Percentiles rank a stretch among this genome's conserved stretches.
Conservation (phyloP, 2,329 filamentous ascomycete genomes). For the Aspergillus tubingensis region DNA sequence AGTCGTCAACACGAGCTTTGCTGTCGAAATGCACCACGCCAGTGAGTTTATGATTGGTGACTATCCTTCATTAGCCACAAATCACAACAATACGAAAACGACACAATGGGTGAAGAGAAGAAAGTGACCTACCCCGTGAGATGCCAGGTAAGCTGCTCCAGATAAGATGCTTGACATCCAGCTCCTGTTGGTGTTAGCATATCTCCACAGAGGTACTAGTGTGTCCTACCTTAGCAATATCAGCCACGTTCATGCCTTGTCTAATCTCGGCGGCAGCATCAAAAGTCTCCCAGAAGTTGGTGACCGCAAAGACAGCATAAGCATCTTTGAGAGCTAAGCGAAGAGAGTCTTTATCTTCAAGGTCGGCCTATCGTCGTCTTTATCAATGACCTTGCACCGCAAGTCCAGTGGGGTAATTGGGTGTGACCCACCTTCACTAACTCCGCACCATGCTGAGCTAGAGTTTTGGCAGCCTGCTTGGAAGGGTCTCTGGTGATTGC, state of each 20-base stretch:
- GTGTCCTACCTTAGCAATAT: slow-evolving; percentile 27
- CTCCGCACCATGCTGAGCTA: slow-evolving; percentile 50
- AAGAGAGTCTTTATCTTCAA: slow-evolving; percentile 50
- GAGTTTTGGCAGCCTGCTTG: slow-evolving; percentile 48
- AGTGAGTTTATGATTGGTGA: slow-evolving; percentile 31
- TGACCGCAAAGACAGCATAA: slow-evolving; percentile 43
- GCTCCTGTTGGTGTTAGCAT: not conserved
- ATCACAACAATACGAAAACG: not conserved
- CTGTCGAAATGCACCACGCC: slow-evolving; percentile 54
- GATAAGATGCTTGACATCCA: slow-evolving; percentile 7
- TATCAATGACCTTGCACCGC: not conserved
- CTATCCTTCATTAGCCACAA: slow-evolving; percentile 1
- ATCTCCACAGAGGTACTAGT: slow-evolving; percentile 11
- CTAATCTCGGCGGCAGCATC: slow-evolving; percentile 13
- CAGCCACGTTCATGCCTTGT: slow-evolving; percentile 25
- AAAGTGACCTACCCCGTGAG: slow-evolving; percentile 22
- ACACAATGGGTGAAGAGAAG: not conserved
- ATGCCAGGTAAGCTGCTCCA: slow-evolving; percentile 22
- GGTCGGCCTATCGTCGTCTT: slow-evolving; percentile 45
- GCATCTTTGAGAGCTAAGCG: slow-evolving; percentile 48
- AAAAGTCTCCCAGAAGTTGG: slow-evolving; percentile 6
- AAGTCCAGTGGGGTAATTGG: too few species aligned
- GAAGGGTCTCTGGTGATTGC: slow-evolving; percentile 54
- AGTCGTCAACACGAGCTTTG: slow-evolving; percentile 57
- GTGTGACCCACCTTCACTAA: slow-evolving; percentile 38